Conservation (phyloP, 805 yeast genomes). For the Clavispora santaluciae region DNA sequence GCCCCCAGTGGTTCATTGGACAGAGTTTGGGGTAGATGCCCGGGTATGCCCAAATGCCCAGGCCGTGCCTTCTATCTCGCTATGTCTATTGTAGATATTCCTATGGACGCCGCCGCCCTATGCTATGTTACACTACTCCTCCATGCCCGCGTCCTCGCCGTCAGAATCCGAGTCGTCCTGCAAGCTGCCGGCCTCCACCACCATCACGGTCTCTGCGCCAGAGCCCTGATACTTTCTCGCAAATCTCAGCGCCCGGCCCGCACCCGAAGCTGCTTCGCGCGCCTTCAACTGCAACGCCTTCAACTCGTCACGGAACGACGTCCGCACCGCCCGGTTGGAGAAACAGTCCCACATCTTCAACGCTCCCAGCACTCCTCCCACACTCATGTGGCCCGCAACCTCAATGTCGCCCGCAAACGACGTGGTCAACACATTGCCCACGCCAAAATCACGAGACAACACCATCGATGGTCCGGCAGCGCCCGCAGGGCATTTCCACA, state of each 20-base stretch:
- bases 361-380: slow-evolving; percentile 84
- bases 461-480: slow-evolving; percentile 72
- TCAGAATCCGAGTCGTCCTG: slow-evolving; percentile 57
- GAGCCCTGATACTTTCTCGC: slow-evolving; percentile 63
- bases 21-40: no score
- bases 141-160: slow-evolving; percentile 34
- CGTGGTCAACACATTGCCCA: slow-evolving; percentile 83
- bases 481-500: slow-evolving; percentile 69
- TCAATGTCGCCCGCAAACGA: slow-evolving; percentile 85
- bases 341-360: slow-evolving; percentile 92
- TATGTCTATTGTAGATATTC: neutral
- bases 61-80: no score
- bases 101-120: slow-evolving; percentile 1
- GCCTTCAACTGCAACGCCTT: slow-evolving; percentile 51
- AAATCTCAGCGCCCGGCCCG: slow-evolving; percentile 65
- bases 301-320: slow-evolving; percentile 58
- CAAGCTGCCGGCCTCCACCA: slow-evolving; percentile 56
- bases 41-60: no score
- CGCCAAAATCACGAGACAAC: slow-evolving; percentile 84
- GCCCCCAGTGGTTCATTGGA: no score
- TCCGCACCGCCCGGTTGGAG: slow-evolving; percentile 73
- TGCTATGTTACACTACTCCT: slow-evolving; percentile 13
- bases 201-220: slow-evolving; percentile 51
- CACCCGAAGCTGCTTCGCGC: slow-evolving; percentile 47
- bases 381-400: slow-evolving; percentile 74